Base-by-base conservation (phyloP, 805 yeast genomes). In the Wickerhamomyces strasburgensis region DNA sequence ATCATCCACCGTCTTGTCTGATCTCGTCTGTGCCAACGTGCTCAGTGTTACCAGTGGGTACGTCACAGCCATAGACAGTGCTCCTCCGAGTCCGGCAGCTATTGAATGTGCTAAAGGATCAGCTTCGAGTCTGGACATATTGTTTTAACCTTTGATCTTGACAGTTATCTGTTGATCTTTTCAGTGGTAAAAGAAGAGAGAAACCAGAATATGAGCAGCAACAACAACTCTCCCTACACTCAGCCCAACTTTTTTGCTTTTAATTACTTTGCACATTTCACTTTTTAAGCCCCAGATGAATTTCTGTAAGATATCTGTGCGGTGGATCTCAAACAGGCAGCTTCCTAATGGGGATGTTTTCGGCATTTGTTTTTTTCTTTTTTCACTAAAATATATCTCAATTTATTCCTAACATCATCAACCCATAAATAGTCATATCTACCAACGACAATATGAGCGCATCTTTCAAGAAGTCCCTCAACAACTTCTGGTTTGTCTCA, bases 61-160 rank as follows among this genome's bases (percentile, higher is more conserved):
- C 0, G 97, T 89, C 27, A 87, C 78, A 0, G 81, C 73, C 81
- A 87, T 83, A 3, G 95, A 75, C 19, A 86, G 70, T 16, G 90
- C 88, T 11, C 97, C 97, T 19, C 96, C 95, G 6, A 89, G 81
- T 25, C 96, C 95, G 9, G 97, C 98, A 5, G 96, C 84, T 9
- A 89, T 60, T n/a, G 96, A 96, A 56, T 89, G 96, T 11, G 93
- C 87, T 5, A 45, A 38, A 3, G 59, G 59, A 31, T 53, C 56
- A 11, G 47, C 54, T 30, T 47, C 39, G 14, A 53, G 38, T 44
- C 58, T 50, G 26, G 55, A 19, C 56, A 52, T 53, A 6, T 14
- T 14, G 15, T 14, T 19, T 16, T 5, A n/a, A n/a, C n/a, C n/a
- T 23, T 23, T 23, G 25, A 23, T 23, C 25, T 23, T 11, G 10